Base-by-base conservation (phyloP, 176 grass and related monocot species). In the Aegilops tauschii region DNA sequence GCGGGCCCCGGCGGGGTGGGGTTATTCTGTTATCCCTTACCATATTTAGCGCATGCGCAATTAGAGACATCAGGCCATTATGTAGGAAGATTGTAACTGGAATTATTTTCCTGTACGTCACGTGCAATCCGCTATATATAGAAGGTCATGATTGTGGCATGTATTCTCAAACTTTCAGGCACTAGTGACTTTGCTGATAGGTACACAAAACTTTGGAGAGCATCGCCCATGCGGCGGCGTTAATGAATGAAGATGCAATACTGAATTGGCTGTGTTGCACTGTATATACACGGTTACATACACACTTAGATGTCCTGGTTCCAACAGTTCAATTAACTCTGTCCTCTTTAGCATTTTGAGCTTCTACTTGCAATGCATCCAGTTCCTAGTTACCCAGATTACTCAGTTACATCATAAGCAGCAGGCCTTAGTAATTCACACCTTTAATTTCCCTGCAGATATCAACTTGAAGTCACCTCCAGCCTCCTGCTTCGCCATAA, bases 371-470 rank as follows among this genome's bases (percentile, higher is more conserved):
- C 2, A 61, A 14, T 61, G 25, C 25, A 61, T 56, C 21, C 5
- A 65, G 17, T 61, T 49, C 67, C 14, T 58, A n/a, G 18, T 47
- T 78, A n/a, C 64, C 47, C 47, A 45, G 72, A 75, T 75, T 75
- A 27, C 72, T 75, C 42, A 6, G 4, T 73, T 36, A 86, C 12
- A 47, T 69, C 11, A 36, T 75, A 66, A 88, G 36, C 28, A 76
- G 10, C 28, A 18, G 64, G 13, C 11, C 8, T 82, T 17, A 37
- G 10, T 34, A 82, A 61, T 37, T 70, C 14, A 81, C 39, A 2
- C 5, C 3, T 84, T 74, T 76, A 9, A 50, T 40, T 70, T 63
- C 42, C 89, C 27, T 92, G 31, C 75, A 92, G 91, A 73, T 78
- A 87, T 39, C 12, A 76, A 50, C 11, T 65, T 70, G 62, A 63